A percentile compares a stretch with the other conserved stretches of the same genome.
Conservation (phyloP, 495 filamentous ascomycete genomes). For the Staphylotrichum longicolle region DNA sequence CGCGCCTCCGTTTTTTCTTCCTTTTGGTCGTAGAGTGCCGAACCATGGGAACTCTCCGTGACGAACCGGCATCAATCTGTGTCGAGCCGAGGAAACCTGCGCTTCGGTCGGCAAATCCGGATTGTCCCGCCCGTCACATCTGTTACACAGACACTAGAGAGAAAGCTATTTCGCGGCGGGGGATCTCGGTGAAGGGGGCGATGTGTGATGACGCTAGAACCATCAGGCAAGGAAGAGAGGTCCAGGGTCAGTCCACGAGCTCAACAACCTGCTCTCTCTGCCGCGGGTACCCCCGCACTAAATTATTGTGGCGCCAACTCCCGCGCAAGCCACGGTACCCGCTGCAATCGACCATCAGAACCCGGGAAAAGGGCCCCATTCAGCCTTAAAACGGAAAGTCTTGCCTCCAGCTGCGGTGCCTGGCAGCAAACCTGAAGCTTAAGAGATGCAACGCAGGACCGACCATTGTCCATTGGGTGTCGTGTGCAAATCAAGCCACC, state of each 20-base stretch:
- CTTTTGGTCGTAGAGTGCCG: too few species aligned
- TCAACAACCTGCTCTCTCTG: background rate
- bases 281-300: slow-evolving; percentile 21
- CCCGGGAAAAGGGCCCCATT: slow-evolving; percentile 22
- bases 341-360: slow-evolving; percentile 14
- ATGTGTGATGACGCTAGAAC: slow-evolving; percentile 2
- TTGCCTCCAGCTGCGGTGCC: background rate
- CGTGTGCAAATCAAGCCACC: background rate
- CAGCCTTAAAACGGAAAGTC: slow-evolving; percentile 20
- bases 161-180: background rate
- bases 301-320: slow-evolving; percentile 16
- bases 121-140: background rate
- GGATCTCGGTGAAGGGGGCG: slow-evolving; percentile 1
- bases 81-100: background rate
- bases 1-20: too few species aligned
- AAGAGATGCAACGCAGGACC: too few species aligned
- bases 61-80: background rate
- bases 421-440: background rate
- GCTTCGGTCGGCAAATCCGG: slow-evolving; percentile 6
- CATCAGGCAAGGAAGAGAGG: too few species aligned
- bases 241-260: too few species aligned
- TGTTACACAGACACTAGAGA: slow-evolving; percentile 4
- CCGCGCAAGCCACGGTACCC: slow-evolving; percentile 18
- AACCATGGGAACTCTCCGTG: background rate
- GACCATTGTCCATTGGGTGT: too few species aligned